phyloP scores from a whole-genome alignment of 768 basidiomycete genomes.

The Podaxis rugospora region DNA sequence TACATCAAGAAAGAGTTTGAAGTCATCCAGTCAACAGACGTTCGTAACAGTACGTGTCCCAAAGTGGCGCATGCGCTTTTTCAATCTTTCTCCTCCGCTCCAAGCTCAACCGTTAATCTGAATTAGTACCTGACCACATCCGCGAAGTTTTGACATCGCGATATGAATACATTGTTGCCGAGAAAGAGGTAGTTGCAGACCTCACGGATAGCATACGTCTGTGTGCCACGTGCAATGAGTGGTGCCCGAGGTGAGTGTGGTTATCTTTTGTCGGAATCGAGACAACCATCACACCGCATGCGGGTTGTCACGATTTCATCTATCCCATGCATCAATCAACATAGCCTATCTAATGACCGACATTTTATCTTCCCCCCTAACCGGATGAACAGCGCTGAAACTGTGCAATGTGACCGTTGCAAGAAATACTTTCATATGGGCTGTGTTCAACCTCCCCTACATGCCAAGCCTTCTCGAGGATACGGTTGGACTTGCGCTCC shows the following conservation, averaged over 20 bases:
- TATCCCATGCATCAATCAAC: constrained; percentile 13
- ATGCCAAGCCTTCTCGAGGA: constrained; percentile 89
- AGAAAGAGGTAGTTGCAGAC: constrained; percentile 90
- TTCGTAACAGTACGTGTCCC: constrained; percentile 76
- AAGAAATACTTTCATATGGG: constrained; percentile 93
- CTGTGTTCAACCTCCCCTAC: constrained; percentile 88
- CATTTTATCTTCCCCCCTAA: constrained; percentile 14
- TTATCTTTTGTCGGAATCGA: neutral
- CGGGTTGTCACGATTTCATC: constrained; percentile 9
- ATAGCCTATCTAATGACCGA: constrained; percentile 3
- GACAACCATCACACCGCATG: constrained; percentile 10
- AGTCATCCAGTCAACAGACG: constrained; percentile 80
- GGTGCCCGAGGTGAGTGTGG: constrained; percentile 78
- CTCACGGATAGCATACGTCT: constrained; percentile 82
- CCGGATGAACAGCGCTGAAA: constrained; percentile 53
- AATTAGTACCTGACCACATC: constrained; percentile 75
- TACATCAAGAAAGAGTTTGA: constrained; percentile 99
- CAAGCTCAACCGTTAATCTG: constrained; percentile 18
- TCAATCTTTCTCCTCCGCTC: neutral
- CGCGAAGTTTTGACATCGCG: constrained; percentile 69
- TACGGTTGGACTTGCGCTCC: constrained; percentile 98
- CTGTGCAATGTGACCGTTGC: constrained; percentile 88
- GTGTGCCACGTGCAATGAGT: constrained; percentile 81
- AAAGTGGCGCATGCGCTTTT: constrained; percentile 5
- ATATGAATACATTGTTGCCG: constrained; percentile 94